Evolutionary conservation across 495 filamentous ascomycete genomes (phyloP), one percentile per base, ranked within the genome.

Genomic region (Delitschia confertaspora): DNA sequence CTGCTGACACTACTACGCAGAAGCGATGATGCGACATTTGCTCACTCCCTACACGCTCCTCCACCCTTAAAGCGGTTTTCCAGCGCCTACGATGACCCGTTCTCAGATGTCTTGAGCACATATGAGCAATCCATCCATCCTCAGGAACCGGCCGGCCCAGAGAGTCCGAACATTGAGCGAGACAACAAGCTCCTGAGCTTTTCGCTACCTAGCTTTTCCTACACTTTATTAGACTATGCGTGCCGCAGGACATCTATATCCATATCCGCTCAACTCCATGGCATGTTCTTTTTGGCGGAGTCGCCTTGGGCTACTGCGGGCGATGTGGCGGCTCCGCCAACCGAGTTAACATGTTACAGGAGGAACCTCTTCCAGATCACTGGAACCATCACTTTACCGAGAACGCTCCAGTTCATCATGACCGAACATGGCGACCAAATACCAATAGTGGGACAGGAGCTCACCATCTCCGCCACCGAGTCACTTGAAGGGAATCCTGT

Each of bases 231-330:
- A 24, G 81, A 86, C 53, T 82, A 76, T 67, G 71, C 75, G 48
- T 69, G 75, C 60, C 71, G 75, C 38, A 62, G 75, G 56, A 66
- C 71, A 5, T 69, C 68, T 4, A 59, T 86, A 17, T 72, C 73
- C 23, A 77, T 93, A 59, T 75, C 80, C 6, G 86, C 85, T 31
- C 88, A 93, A 62, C 65, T 95, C 22, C 85, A 91, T 58, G 88
- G 88, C 66, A 93, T 93, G 85, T 95, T 95, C 67, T 93, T 91
- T 56, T 74, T 95, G 4, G 87, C 88, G 36, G 88, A 95, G 66
- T 66, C 88, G 48, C 81, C 85, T 10, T 75, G 73, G 62, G 75
- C 84, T 18, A 72, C 73, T 27, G 69, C 74, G 22, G 74, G 72
- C 41, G 78, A 85, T 49, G 75, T 78, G 33, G 72, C 73, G 36